Conservation (phyloP, 371 early-diverging fungal species). For the Saksenaea oblongispora region DNA sequence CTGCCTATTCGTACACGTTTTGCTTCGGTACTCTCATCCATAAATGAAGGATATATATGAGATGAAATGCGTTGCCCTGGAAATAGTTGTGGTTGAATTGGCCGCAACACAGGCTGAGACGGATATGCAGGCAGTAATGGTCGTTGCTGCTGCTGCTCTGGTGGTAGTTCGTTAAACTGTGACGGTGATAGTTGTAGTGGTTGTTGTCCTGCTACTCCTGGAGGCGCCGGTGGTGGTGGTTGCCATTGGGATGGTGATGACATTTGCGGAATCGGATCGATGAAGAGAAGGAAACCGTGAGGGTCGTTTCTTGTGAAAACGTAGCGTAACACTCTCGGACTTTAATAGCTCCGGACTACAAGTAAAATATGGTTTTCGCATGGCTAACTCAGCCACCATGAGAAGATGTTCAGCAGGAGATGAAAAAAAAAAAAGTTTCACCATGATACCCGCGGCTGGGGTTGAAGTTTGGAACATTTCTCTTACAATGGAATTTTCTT, state of each 20-base stretch:
- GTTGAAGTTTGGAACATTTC: too few species aligned
- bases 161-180: not conserved
- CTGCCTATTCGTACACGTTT: slow-evolving; percentile 11
- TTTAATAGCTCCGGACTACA: not conserved
- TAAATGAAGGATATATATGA: not conserved
- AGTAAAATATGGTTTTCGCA: too few species aligned
- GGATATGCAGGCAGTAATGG: not conserved
- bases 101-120: not conserved
- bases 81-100: not conserved
- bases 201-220: not conserved
- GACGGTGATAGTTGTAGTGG: not conserved
- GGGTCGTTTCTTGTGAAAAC: not conserved
- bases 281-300: not conserved
- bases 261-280: not conserved
- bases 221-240: not conserved
- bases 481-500: too few species aligned
- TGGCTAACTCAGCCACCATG: too few species aligned
- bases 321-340: not conserved
- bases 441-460: too few species aligned
- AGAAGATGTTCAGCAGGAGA: too few species aligned
- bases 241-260: not conserved
- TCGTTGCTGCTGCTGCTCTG: not conserved
- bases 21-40: not conserved
- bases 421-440: too few species aligned
- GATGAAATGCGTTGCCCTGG: not conserved